Evolutionary conservation across 2,329 filamentous ascomycete genomes (phyloP), one percentile per base, ranked within the genome.

Genomic region (Shiraia sp.): DNA sequence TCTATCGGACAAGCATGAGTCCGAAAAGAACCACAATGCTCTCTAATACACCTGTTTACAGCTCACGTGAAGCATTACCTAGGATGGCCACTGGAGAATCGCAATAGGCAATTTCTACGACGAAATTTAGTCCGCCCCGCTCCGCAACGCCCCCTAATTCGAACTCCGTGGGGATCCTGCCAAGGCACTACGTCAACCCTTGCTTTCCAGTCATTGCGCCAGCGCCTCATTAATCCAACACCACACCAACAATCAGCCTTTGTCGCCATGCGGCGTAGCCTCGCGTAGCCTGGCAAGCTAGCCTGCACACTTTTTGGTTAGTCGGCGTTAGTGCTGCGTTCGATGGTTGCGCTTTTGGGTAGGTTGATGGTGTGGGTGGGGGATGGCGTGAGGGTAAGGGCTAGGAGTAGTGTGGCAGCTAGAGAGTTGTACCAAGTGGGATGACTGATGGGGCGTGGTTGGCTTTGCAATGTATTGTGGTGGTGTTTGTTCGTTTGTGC

Each of bases 291-390:
- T 31, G 31, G 37, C 35, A 43, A 32, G 32, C 36, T 40, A 36
- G 42, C 38, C 37, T 32, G 41, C 28, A 28, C 22, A 27, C 33
- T 23, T 33, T 23, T 34, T 22, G 34, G 45, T 37, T 47, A 43
- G 45, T 43, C 22, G 27, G 29, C 12, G 10, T 28, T 47, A 47
- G 45, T 47, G 45, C 45, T 35, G 45, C 36, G 33, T 36, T 47
- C 45, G 36, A 47, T 41, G 40, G 28, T 40, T 41, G 31, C 45
- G 24, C 14, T 32, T 40, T 40, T 34, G 30, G 40, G 40, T 10
- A 47, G 36, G 28, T 27, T 33, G n/a, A n/a, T 25, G 12, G 17
- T 15, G 23, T 28, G 33, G 13, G 14, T 39, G 9, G 17, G 27
- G 14, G 27, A 16, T 7, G 33, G 12, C n/a, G 3, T 32, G 26